Evolutionary conservation across 441 rosid genomes (phyloP), one percentile per base, ranked within the genome.

Genomic region (Arabidopsis hybrid): DNA sequence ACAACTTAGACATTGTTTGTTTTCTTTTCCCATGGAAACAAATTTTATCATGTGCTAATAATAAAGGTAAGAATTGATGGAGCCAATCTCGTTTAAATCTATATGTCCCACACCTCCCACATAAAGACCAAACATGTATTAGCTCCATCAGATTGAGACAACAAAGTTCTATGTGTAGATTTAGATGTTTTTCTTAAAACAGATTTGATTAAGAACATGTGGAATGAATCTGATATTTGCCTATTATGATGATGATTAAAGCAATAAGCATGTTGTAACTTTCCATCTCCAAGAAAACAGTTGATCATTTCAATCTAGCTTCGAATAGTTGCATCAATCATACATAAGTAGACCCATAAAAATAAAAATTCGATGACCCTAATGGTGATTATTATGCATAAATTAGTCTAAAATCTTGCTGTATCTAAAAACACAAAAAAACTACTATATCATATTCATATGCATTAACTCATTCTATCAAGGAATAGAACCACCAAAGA

Each of bases 61-160:
- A 58, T 21, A 21, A 21, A 34, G 2, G 2, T 26, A 60, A 59
- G 16, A 36, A 13, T 39, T 9, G 39, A 39, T 67, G 60, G 50
- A 52, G 39, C 29, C 26, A 38, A 52, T 4, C 10, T 52, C 36
- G 52, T 50, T 16, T 29, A 60, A 50, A 16, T 60, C 16, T 9
- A 21, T 13, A 21, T 60, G 68, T 71, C 52, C 43, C 60, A 71
- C 75, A 32, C 40, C 2, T 7, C 7, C 5, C 52, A 4, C 7
- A 50, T 4, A 12, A 7, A 50, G 52, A 61, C 61, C 61, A 71
- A 71, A 9, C 53, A 61, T 61, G 61, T 61, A 29, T 29, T 51
- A 53, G 61, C 39, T 50, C 68, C 52, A 61, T 61, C 14, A 71
- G 39, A 51, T 18, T 6, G 61, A 61, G 53, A 40, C 62, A 71